These are phyloP conservation scores for Bretschneidera sinensis DNA, from an alignment of 345 rosid species.

Conservation along the genomic window DNA sequence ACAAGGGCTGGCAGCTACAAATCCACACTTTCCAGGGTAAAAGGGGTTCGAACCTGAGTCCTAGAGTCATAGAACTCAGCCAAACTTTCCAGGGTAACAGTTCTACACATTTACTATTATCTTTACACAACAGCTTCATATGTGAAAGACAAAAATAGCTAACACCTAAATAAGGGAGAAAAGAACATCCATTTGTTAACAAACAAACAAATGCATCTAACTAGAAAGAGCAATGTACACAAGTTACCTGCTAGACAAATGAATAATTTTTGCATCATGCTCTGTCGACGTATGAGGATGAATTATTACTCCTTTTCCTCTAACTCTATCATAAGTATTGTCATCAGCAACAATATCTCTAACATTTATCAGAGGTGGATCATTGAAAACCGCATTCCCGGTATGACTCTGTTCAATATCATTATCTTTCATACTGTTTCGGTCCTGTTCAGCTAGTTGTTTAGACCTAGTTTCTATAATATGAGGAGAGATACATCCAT, in stretches of 20 bases:
- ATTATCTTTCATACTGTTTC: constrained; percentile 12
- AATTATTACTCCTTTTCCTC: constrained; percentile 42
- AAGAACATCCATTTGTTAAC: neutral
- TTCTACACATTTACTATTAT: neutral
- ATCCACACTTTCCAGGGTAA: neutral
- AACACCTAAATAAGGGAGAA: neutral
- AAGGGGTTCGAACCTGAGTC: neutral
- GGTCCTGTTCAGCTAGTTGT: constrained; percentile 28
- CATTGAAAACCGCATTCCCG: constrained; percentile 25
- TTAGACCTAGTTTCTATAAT: constrained; percentile 51
- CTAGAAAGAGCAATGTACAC: neutral
- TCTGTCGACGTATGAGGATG: constrained; percentile 25
- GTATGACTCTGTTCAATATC: constrained; percentile 21
- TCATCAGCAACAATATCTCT: constrained; percentile 46
- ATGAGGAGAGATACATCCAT: constrained; percentile 83
- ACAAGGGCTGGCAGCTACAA: neutral
- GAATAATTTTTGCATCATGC: constrained; percentile 14
- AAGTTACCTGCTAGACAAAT: constrained; percentile 45
- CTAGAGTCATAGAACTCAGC: neutral
- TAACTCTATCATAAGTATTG: constrained; percentile 25
- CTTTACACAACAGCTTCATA: neutral
- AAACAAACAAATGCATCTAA: neutral
- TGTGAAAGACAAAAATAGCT: neutral
- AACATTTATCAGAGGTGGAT: constrained; percentile 29
- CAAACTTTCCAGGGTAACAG: neutral